Percentiles rank a stretch among this genome's conserved stretches.
Conservation (phyloP, 331 rosid genomes). For the Telfairia occidentalis region DNA sequence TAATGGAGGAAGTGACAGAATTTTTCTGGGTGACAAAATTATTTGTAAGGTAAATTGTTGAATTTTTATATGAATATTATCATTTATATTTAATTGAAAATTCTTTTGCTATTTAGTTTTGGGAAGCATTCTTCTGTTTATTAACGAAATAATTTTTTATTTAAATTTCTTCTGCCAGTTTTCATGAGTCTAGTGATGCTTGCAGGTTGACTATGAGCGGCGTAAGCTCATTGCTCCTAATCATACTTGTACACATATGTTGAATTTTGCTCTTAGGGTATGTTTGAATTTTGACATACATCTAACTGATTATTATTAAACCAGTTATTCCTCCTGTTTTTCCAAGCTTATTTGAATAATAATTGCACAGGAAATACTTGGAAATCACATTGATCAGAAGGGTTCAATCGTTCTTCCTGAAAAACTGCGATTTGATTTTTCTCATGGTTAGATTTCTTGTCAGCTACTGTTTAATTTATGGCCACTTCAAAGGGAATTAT, state of each 20-base stretch:
- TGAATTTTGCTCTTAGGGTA: conserved; percentile 97
- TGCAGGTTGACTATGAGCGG: conserved; percentile 82
- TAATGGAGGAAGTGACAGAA: conserved; percentile 32
- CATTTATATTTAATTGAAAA: not conserved
- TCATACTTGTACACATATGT: conserved; percentile 96
- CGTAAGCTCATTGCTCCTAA: conserved; percentile 81
- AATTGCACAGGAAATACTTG: conserved; percentile 76
- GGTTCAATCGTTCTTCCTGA: conserved; percentile 97
- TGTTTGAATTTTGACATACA: conserved; percentile 11
- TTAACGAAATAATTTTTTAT: not conserved
- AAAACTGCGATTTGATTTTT: conserved; percentile 91
- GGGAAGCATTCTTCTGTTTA: not conserved
- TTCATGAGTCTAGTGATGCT: conserved; percentile 13
- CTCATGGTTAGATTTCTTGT: conserved; percentile 57
- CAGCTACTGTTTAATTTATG: not conserved
- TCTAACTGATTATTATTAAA: not conserved
- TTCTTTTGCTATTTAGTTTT: not conserved
- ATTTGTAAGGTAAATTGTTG: conserved; percentile 53
- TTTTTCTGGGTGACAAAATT: conserved; percentile 66
- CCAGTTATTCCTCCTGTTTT: not conserved
- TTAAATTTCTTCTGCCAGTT: not conserved
- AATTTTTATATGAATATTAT: not conserved
- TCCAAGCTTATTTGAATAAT: conserved; percentile 13
- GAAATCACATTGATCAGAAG: conserved; percentile 80
- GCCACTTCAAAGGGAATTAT: not conserved